Conservation (phyloP, 1,284 basidiomycete species). For the Ustilago bromivora region DNA sequence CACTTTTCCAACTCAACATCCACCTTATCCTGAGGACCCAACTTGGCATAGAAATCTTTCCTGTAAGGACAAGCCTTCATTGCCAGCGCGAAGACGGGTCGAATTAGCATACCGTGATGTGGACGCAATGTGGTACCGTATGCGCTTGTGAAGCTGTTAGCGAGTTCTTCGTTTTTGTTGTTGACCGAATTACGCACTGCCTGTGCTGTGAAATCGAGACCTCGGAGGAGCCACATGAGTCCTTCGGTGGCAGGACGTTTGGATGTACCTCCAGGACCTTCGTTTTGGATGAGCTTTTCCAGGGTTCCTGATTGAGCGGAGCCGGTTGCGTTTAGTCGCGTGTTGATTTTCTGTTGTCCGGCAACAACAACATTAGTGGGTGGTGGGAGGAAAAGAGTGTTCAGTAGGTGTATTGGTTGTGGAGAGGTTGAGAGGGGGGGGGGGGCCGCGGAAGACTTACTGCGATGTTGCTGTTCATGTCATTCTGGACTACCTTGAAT, state of each 20-base stretch:
- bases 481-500: constrained; percentile 85
- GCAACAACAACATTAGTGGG: neutral
- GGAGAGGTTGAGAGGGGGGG: neutral
- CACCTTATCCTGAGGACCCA: constrained; percentile 81
- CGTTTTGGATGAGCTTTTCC: constrained; percentile 85
- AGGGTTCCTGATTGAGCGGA: constrained; percentile 78
- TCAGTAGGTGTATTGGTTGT: neutral
- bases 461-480: constrained; percentile 91
- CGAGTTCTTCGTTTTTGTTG: constrained; percentile 80
- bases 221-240: constrained; percentile 90
- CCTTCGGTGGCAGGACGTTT: constrained; percentile 89
- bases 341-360: constrained; percentile 74
- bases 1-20: constrained; percentile 80
- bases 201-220: constrained; percentile 89
- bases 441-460: constrained; percentile 30
- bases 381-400: neutral
- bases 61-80: constrained; percentile 98
- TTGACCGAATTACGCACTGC: constrained; percentile 81
- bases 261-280: constrained; percentile 80
- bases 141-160: constrained; percentile 81
- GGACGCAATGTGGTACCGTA: constrained; percentile 87
- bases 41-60: constrained; percentile 86
- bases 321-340: constrained; percentile 78
- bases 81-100: constrained; percentile 87
- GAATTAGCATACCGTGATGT: constrained; percentile 89